These are phyloP conservation scores for Kuraishia hungarica DNA, from an alignment of 805 yeast species.

Conservation along the genomic window DNA sequence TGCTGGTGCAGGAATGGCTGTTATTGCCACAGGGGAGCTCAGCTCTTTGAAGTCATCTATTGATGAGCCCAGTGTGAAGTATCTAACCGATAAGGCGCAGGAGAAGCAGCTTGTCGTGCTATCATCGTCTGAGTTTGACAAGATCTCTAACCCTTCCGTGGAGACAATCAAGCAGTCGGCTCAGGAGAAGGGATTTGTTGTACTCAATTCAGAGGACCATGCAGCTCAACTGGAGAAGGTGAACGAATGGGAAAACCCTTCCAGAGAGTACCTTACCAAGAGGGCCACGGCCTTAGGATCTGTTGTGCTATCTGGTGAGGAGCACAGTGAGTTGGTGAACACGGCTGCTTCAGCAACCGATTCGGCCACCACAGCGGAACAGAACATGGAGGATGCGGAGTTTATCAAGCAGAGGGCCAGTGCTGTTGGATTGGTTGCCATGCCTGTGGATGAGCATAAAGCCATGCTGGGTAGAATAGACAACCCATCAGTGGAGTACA, in stretches of 20 bases:
- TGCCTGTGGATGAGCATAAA: conserved; percentile 14
- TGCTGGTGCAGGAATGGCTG: conserved; percentile 4
- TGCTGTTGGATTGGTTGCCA: conserved; percentile 16
- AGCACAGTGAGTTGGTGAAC: conserved; percentile 7
- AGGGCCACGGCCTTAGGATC: conserved; percentile 19
- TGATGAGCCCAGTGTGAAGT: conserved; percentile 6
- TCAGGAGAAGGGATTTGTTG: background rate
- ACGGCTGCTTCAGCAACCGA: conserved; percentile 1
- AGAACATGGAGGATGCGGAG: conserved; percentile 14
- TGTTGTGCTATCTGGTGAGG: conserved; percentile 10
- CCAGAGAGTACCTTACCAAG: conserved; percentile 21
- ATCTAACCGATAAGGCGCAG: conserved; percentile 2
- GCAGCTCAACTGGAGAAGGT: background rate
- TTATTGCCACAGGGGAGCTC: background rate
- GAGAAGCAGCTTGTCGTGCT: background rate
- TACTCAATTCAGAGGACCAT: background rate
- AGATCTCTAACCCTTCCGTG: background rate
- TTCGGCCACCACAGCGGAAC: background rate
- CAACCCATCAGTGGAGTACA: conserved; percentile 12
- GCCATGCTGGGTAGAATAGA: conserved; percentile 11
- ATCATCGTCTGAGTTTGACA: background rate
- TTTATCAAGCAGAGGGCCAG: conserved; percentile 19
- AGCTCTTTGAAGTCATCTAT: background rate
- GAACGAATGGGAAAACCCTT: conserved; percentile 7
- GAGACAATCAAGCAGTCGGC: background rate